Evolutionary conservation across 768 basidiomycete species (phyloP).

Genomic region (Lactarius quietus): DNA sequence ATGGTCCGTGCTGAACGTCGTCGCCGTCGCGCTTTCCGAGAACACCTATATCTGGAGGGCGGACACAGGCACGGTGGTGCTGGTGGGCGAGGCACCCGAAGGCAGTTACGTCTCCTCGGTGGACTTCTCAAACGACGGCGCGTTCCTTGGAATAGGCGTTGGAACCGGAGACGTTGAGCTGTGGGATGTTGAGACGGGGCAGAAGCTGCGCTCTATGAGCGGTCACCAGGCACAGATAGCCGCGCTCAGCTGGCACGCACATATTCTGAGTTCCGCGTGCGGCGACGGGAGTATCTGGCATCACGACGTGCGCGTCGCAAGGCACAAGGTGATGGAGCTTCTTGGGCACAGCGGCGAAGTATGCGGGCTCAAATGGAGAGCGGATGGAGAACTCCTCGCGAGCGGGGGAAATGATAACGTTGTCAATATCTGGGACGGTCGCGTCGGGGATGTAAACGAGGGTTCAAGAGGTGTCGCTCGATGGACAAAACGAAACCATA

Average conservation of each 20-base stretch:
- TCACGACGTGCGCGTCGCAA: conserved; percentile 80
- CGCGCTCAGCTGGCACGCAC: conserved; percentile 81
- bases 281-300: conserved; percentile 95
- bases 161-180: conserved; percentile 86
- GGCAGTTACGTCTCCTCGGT: conserved; percentile 73
- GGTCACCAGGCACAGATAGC: conserved; percentile 86
- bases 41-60: conserved; percentile 94
- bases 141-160: conserved; percentile 77
- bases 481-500: conserved; percentile 90
- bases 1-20: conserved; percentile 83
- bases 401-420: conserved; percentile 99
- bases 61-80: conserved; percentile 79
- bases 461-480: conserved; percentile 62
- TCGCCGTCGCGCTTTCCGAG: conserved; percentile 87
- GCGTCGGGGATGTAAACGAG: conserved; percentile 40
- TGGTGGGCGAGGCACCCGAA: conserved; percentile 70
- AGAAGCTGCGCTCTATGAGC: conserved; percentile 85
- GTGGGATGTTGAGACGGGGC: conserved; percentile 83
- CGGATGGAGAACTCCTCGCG: conserved; percentile 88
- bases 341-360: conserved; percentile 91
- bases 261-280: conserved; percentile 84
- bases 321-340: conserved; percentile 80
- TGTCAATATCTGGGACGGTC: conserved; percentile 96
- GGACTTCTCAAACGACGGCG: conserved; percentile 76
- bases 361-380: conserved; percentile 71